phyloP scores from a whole-genome alignment of 78 protist genomes.

The Mastigamoeba balamuthi region DNA sequence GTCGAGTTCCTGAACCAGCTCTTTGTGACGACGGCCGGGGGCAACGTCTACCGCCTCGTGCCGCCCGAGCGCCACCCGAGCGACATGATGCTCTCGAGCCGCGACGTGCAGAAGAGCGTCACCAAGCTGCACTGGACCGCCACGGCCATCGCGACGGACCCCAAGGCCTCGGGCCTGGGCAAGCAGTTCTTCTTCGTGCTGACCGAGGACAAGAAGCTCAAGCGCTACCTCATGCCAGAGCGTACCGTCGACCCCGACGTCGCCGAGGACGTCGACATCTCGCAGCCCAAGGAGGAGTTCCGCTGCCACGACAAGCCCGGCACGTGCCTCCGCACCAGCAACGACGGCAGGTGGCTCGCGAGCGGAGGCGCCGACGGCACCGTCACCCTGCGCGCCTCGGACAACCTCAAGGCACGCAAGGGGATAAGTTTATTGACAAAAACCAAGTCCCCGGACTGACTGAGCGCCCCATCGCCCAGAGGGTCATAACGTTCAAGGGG shows the following conservation, averaged over 20 bases:
- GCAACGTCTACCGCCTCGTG: too few relatives aligned
- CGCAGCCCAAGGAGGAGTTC: conserved; percentile 1
- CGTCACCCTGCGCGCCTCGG: neutral
- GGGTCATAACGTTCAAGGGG: too few relatives aligned
- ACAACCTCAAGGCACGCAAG: neutral
- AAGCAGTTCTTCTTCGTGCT: neutral
- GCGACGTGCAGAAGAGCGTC: neutral
- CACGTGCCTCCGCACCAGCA: neutral
- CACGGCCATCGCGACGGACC: neutral
- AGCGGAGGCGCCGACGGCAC: neutral
- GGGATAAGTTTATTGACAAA: too few relatives aligned
- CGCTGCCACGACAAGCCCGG: neutral
- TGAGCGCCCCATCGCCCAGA: too few relatives aligned
- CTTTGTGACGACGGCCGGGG: too few relatives aligned
- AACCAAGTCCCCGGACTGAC: too few relatives aligned
- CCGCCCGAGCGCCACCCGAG: too few relatives aligned
- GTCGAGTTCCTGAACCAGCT: too few relatives aligned
- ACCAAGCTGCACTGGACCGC: neutral
- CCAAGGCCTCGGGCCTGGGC: neutral
- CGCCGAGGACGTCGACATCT: neutral
- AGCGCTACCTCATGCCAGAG: neutral
- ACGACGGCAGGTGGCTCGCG: neutral
- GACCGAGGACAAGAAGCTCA: neutral
- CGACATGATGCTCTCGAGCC: neutral
- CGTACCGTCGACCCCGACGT: conserved; percentile 1